These are phyloP conservation scores for Stachybotrys elegans DNA, from an alignment of 2,329 filamentous ascomycete genomes.

Conservation along the genomic window DNA sequence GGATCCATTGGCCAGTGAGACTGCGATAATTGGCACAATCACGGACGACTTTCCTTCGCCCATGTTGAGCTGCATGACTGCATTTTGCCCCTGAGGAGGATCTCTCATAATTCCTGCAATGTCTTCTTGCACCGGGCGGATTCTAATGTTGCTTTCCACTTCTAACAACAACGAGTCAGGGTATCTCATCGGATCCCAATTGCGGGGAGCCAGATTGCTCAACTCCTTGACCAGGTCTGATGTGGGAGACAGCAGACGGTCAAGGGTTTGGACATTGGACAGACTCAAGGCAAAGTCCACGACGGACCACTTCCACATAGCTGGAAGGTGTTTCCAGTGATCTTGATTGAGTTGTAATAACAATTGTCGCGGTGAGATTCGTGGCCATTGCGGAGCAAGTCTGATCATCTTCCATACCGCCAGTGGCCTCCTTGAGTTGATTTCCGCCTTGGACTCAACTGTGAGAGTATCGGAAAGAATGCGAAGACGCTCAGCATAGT, in stretches of 20 bases:
- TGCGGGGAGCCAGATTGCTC: background rate
- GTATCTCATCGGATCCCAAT: conserved; percentile 40
- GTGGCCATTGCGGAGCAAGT: conserved; percentile 12
- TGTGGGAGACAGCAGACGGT: conserved; percentile 25
- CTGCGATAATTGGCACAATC: conserved; percentile 58
- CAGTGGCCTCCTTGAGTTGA: background rate
- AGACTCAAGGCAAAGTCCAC: conserved; percentile 31
- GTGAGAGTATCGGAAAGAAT: background rate
- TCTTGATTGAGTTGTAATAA: conserved; percentile 21
- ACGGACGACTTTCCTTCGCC: conserved; percentile 63
- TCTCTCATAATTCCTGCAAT: conserved; percentile 51
- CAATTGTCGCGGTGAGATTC: conserved; percentile 23
- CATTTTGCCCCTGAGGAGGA: conserved; percentile 32
- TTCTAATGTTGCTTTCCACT: conserved; percentile 53
- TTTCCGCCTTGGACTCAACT: background rate
- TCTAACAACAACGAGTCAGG: conserved; percentile 61
- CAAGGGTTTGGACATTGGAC: conserved; percentile 30
- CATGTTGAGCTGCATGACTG: conserved; percentile 63
- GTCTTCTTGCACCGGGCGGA: conserved; percentile 51
- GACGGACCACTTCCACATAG: conserved; percentile 26
- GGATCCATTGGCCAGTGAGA: conserved; percentile 41
- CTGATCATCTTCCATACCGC: background rate
- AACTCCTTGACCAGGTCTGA: conserved; percentile 32
- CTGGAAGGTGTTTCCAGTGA: conserved; percentile 17
- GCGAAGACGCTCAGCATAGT: background rate